Percentiles rank a stretch among this genome's conserved stretches.
Evolutionary conservation across 129 eudicot genomes (phyloP).

Genomic region (Centella asiatica): DNA sequence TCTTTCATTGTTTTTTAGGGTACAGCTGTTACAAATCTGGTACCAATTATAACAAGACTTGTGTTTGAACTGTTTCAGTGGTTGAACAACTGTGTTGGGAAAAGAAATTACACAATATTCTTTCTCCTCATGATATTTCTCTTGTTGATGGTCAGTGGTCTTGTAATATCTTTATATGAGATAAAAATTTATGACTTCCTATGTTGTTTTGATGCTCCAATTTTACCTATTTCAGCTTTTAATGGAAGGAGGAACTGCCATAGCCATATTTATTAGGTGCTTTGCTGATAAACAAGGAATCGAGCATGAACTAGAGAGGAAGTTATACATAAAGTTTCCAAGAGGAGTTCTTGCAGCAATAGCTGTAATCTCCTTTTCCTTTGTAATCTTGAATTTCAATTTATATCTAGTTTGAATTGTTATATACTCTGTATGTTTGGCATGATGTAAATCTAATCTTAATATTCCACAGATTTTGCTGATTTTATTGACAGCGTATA

Average conservation of each 20-base stretch:
- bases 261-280: slow-evolving; percentile 77
- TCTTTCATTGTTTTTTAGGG: neutral
- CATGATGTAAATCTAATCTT: slow-evolving; percentile 2
- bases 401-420: neutral
- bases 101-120: slow-evolving; percentile 73
- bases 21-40: neutral
- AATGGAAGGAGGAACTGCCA: slow-evolving; percentile 79
- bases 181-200: neutral
- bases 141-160: slow-evolving; percentile 62
- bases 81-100: slow-evolving; percentile 94
- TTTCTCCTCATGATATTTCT: slow-evolving; percentile 62
- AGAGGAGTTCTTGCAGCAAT: slow-evolving; percentile 70
- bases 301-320: slow-evolving; percentile 43
- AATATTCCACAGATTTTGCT: slow-evolving; percentile 46
- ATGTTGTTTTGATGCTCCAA: slow-evolving; percentile 13
- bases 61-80: slow-evolving; percentile 46
- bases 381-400: neutral
- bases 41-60: slow-evolving; percentile 1
- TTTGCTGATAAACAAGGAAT: slow-evolving; percentile 58
- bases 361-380: slow-evolving; percentile 40
- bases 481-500: slow-evolving; percentile 53
- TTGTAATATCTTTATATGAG: neutral
- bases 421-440: neutral
- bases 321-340: slow-evolving; percentile 50
- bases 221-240: slow-evolving; percentile 40